Percentiles rank a stretch among this genome's conserved stretches.
Conservation (phyloP, 805 yeast genomes). For the Candida ovalis region DNA sequence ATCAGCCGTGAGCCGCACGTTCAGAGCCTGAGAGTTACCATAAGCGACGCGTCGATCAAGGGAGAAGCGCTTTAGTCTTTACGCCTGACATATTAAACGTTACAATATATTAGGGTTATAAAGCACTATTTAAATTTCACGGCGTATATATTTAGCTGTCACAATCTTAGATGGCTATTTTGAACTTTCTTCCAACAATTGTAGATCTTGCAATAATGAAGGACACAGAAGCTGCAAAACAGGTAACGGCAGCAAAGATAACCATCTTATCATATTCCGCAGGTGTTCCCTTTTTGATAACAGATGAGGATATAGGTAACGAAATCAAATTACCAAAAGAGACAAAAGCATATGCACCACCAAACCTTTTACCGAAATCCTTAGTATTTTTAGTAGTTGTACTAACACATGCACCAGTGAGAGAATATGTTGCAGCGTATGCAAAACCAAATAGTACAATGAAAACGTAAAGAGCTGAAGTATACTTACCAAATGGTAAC, state of each 20-base stretch:
- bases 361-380: conserved; percentile 66
- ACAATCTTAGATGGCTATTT: conserved; percentile 9
- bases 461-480: conserved; percentile 46
- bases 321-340: conserved; percentile 46
- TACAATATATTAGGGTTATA: too few species aligned
- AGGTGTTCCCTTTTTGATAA: conserved; percentile 32
- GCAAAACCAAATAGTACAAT: conserved; percentile 50
- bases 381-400: conserved; percentile 48
- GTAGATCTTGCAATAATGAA: conserved; percentile 21
- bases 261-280: conserved; percentile 30
- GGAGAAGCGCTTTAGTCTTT: too few species aligned
- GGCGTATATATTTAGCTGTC: too few species aligned
- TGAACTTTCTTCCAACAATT: conserved; percentile 40
- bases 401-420: conserved; percentile 62
- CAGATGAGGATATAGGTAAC: conserved; percentile 45
- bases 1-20: conserved; percentile 31
- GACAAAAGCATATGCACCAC: conserved; percentile 59
- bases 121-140: too few species aligned
- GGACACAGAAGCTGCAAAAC: conserved; percentile 18
- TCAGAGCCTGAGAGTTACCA: neutral
- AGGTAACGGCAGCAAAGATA: conserved; percentile 29
- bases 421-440: conserved; percentile 54
- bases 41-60: too few species aligned
- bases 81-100: too few species aligned
- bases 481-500: conserved; percentile 55